A percentile compares a stretch with the other conserved stretches of the same genome.
phyloP scores from a whole-genome alignment of 176 grass and related monocot species.

The Ensete glaucum region DNA sequence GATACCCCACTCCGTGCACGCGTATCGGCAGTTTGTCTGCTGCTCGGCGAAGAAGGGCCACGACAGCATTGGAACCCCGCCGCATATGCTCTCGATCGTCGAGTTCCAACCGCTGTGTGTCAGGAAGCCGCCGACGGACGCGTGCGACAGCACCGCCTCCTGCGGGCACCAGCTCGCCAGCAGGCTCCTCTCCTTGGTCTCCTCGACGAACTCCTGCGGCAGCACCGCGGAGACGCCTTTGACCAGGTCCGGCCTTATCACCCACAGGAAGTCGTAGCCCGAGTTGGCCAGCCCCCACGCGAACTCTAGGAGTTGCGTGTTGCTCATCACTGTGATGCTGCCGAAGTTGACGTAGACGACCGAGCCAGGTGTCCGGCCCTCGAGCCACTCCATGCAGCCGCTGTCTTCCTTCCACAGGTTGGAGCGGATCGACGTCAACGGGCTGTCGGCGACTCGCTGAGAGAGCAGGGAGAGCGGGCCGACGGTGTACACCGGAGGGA shows the following conservation, averaged over 20 bases:
- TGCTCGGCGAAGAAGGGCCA: conserved; percentile 59
- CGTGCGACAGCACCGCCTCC: conserved; percentile 37
- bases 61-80: conserved; percentile 32
- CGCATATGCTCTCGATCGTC: conserved; percentile 12
- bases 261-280: conserved; percentile 39
- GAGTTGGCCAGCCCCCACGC: conserved; percentile 48
- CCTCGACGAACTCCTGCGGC: conserved; percentile 11
- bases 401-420: conserved; percentile 15
- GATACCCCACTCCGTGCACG: conserved; percentile 36
- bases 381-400: conserved; percentile 14
- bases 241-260: conserved; percentile 40
- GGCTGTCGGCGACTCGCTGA: no score
- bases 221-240: conserved; percentile 14
- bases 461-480: neutral
- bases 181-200: conserved; percentile 18
- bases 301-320: conserved; percentile 35
- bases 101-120: conserved; percentile 11
- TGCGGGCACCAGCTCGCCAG: conserved; percentile 41
- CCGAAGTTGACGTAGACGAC: conserved; percentile 60
- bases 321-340: conserved; percentile 46
- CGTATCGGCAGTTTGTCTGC: conserved; percentile 45
- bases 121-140: neutral
- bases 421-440: neutral
- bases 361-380: conserved; percentile 11
- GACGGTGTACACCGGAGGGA: conserved; percentile 1